Conservation (phyloP, 2,329 filamentous ascomycete genomes). For the Botrytis squamosa region DNA sequence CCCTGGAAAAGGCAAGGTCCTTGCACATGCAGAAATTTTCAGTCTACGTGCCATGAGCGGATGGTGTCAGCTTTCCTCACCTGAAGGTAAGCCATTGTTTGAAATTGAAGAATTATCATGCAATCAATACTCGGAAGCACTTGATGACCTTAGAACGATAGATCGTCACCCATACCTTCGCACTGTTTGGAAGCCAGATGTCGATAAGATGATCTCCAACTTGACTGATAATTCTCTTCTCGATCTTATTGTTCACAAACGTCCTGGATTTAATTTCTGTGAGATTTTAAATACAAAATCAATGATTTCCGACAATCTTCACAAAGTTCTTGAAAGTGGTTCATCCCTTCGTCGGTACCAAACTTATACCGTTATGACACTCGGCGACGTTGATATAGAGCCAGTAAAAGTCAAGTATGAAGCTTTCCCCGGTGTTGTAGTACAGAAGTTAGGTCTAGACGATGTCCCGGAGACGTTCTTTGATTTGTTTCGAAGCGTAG, state of each 20-base stretch:
- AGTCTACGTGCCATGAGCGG: neutral
- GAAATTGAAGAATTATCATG: neutral
- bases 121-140: conserved; percentile 6
- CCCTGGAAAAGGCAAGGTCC: neutral
- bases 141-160: conserved; percentile 1
- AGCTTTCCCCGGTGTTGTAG: neutral
- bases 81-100: conserved; percentile 4
- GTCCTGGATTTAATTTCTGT: conserved; percentile 3
- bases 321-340: conserved; percentile 8
- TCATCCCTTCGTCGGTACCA: conserved; percentile 13
- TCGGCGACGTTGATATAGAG: neutral
- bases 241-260: conserved; percentile 12
- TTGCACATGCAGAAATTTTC: neutral
- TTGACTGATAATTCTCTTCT: conserved; percentile 6
- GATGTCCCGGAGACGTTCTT: neutral
- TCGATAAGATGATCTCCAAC: neutral
- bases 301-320: neutral
- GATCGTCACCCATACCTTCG: conserved; percentile 18
- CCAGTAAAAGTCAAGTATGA: neutral
- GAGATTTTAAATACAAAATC: neutral
- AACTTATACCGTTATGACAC: neutral
- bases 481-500: neutral
- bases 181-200: conserved; percentile 17
- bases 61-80: conserved; percentile 12
- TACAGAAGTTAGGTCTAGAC: neutral